A percentile compares a stretch with the other conserved stretches of the same genome.
These are phyloP conservation scores for Aspergillus ostianus DNA, from an alignment of 495 filamentous ascomycete species.

Conservation along the genomic window DNA sequence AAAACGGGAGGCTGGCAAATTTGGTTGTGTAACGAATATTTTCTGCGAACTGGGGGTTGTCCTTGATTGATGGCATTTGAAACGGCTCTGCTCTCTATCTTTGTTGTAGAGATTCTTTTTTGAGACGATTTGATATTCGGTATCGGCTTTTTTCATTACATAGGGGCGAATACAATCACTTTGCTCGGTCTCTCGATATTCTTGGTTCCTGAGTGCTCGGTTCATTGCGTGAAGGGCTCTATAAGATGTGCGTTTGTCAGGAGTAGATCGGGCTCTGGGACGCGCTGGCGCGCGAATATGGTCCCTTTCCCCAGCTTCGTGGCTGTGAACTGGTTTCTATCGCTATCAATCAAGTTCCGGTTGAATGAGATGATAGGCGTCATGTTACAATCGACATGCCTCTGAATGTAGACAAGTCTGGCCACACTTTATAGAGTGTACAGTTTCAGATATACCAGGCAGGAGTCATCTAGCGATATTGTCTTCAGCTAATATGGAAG, in stretches of 20 bases:
- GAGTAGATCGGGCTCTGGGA: no score
- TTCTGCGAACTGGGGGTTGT: not conserved
- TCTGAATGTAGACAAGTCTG: no score
- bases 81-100: slow-evolving; percentile 6
- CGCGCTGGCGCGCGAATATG: no score
- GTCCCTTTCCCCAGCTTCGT: no score
- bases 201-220: not conserved
- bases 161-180: slow-evolving; percentile 12
- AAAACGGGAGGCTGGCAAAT: slow-evolving; percentile 2
- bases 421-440: no score
- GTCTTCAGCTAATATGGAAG: not conserved
- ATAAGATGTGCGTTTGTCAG: no score
- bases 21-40: slow-evolving; percentile 7
- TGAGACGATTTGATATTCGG: slow-evolving; percentile 6
- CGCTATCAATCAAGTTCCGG: no score
- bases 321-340: no score
- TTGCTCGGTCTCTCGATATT: not conserved
- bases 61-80: not conserved
- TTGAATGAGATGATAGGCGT: no score
- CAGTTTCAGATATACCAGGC: no score
- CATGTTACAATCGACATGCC: no score
- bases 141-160: slow-evolving; percentile 1
- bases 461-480: no score
- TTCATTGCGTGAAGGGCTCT: not conserved
- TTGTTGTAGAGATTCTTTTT: slow-evolving; percentile 1